Evolutionary conservation across 129 eudicot species (phyloP).

Genomic region (Flaveria bidentis): DNA sequence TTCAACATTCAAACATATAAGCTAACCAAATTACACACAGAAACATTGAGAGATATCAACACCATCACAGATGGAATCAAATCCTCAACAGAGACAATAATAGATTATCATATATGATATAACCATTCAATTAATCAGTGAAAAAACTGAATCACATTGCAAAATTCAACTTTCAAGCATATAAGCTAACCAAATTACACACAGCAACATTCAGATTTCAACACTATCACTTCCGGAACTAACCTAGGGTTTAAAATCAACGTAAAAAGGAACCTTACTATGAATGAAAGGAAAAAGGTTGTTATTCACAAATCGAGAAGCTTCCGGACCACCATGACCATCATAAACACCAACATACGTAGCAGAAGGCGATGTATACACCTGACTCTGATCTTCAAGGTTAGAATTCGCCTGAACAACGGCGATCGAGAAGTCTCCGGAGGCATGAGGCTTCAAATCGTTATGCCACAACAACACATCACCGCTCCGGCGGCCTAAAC

Average conservation of each 20-base stretch:
- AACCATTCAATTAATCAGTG: too few relatives aligned
- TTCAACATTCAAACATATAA: not conserved
- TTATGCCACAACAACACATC: constrained; percentile 67
- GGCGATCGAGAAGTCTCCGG: constrained; percentile 74
- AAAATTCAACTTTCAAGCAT: too few relatives aligned
- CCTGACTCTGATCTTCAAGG: constrained; percentile 70
- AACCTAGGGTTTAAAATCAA: constrained; percentile 5
- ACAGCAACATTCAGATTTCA: constrained; percentile 6
- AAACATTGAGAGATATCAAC: not conserved
- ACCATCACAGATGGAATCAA: too few relatives aligned
- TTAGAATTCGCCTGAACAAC: constrained; percentile 75
- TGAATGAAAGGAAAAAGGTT: constrained; percentile 59
- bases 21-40: not conserved
- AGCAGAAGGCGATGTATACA: constrained; percentile 66
- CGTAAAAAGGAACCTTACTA: constrained; percentile 39
- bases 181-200: too few relatives aligned
- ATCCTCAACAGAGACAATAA: too few relatives aligned
- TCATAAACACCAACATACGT: constrained; percentile 79
- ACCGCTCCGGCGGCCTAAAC: constrained; percentile 46
- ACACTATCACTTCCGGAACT: not conserved
- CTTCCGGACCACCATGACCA: constrained; percentile 46
- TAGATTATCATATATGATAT: too few relatives aligned
- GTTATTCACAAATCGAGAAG: constrained; percentile 59
- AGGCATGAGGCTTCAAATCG: constrained; percentile 70
- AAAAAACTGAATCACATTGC: too few relatives aligned